Conservation (phyloP, 352 stramenopile species). For the Pythium aquatile region DNA sequence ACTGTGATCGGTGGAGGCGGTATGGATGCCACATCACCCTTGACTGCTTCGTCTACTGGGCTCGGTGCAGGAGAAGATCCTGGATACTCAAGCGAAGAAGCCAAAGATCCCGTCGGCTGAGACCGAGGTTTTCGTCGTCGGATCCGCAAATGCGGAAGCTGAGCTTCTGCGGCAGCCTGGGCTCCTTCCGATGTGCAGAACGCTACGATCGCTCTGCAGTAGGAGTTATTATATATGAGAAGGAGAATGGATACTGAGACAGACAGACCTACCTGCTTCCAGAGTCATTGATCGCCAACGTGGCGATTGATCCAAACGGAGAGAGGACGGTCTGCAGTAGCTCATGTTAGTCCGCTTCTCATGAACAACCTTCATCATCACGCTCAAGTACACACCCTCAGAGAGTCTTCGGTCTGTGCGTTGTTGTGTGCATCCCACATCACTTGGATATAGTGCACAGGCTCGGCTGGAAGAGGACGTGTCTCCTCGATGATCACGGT, state of each 20-base stretch:
- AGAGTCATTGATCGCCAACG: slow-evolving; percentile 21
- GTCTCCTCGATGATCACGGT: no score
- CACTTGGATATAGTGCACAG: slow-evolving; percentile 37
- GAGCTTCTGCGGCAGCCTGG: slow-evolving; percentile 23
- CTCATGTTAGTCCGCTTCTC: not conserved
- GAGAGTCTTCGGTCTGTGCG: slow-evolving; percentile 23
- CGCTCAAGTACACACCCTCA: slow-evolving; percentile 26
- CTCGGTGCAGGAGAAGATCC: not conserved
- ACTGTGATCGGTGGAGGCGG: not conserved
- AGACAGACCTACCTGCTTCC: slow-evolving; percentile 13
- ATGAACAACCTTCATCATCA: not conserved
- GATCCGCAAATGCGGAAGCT: slow-evolving; percentile 25
- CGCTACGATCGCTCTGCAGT: slow-evolving; percentile 34
- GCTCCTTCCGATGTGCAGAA: slow-evolving; percentile 26
- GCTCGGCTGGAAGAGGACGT: not conserved
- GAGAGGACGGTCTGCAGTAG: slow-evolving; percentile 6
- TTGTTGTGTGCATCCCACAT: slow-evolving; percentile 31
- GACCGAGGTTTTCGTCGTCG: slow-evolving; percentile 28
- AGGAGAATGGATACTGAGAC: not conserved
- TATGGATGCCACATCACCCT: not conserved
- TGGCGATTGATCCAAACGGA: slow-evolving; percentile 13
- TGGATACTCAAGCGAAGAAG: not conserved
- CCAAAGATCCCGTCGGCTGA: not conserved
- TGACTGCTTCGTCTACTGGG: not conserved
- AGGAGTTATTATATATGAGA: not conserved